A percentile compares a stretch with the other conserved stretches of the same genome.
phyloP scores from a whole-genome alignment of 2,329 filamentous ascomycete species.

The Aspergillus aculeatinus region DNA sequence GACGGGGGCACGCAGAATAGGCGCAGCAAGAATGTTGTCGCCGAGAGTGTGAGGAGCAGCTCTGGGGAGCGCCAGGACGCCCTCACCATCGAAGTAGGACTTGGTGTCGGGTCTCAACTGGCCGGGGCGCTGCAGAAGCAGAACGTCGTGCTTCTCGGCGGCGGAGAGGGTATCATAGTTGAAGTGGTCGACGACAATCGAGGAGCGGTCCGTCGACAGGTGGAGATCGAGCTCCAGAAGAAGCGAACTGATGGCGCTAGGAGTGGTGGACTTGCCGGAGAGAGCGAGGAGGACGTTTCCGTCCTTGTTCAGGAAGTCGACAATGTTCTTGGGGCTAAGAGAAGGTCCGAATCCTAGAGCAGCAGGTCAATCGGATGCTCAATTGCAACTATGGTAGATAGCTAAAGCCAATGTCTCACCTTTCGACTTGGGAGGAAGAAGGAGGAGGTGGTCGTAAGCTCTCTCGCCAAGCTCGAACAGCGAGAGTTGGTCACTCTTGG shows the following conservation, averaged over 20 bases:
- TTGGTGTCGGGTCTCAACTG: slow-evolving; percentile 67
- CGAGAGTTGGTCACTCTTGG: slow-evolving; percentile 72
- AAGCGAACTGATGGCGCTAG: slow-evolving; percentile 71
- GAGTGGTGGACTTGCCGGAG: slow-evolving; percentile 67
- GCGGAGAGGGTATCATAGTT: slow-evolving; percentile 79
- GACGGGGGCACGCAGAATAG: slow-evolving; percentile 75
- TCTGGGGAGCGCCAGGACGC: slow-evolving; percentile 76
- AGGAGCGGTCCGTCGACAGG: slow-evolving; percentile 80
- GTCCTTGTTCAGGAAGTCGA: slow-evolving; percentile 87
- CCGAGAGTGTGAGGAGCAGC: slow-evolving; percentile 80
- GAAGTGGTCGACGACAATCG: slow-evolving; percentile 92
- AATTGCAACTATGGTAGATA: neutral
- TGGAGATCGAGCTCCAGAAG: slow-evolving; percentile 86
- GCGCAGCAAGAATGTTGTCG: slow-evolving; percentile 71
- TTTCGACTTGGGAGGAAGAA: slow-evolving; percentile 89
- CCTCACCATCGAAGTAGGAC: slow-evolving; percentile 71
- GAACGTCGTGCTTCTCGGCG: slow-evolving; percentile 80
- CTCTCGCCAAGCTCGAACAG: slow-evolving; percentile 85
- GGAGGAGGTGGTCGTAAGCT: slow-evolving; percentile 84
- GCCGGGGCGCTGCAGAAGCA: slow-evolving; percentile 71
- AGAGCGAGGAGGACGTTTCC: slow-evolving; percentile 90
- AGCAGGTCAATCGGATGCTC: slow-evolving; percentile 26
- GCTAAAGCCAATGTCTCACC: slow-evolving; percentile 49
- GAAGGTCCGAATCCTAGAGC: slow-evolving; percentile 75
- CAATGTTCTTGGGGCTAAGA: slow-evolving; percentile 78